Base-by-base conservation (phyloP, 495 filamentous ascomycete genomes). In the Cercophora scortea region DNA sequence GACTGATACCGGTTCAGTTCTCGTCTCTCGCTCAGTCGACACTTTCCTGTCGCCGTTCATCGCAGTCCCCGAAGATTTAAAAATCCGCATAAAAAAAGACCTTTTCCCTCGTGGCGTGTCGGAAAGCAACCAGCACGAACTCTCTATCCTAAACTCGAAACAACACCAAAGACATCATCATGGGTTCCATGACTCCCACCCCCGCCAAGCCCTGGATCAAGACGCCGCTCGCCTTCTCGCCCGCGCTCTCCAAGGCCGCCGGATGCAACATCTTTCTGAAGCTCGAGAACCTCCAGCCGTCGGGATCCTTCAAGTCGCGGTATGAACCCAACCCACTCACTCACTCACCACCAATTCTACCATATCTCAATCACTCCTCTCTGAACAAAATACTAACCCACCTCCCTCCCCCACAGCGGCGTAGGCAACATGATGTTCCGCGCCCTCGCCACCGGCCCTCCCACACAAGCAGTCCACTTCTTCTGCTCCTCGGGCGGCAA, bases 221-320 rank as follows among this genome's bases (percentile, higher is more conserved):
- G 57, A 91, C 88, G 11, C 88, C 88, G 8, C 75, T 89, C 38
- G 76, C 87, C 53, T 80, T 82, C 60, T 90, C 86, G 0, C 67
- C 72, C 38, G 68, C 77, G 6, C 77, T 93, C 32, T 90, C 86
- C 36, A 75, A 78, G 52, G 75, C 75, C n/a, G 86, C 86, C 19
- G 86, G 86, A 39, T 91, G 86, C 63, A 77, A 81, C 54, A 81
- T 97, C 71, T 91, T 86, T 69, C 84, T 98, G 60, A 98, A 98
- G 65, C 83, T 96, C 51, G 92, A 98, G 54, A 88, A 88, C 68
- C 81, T 92, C 60, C 92, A 98, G 60, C 92, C 93, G 5, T 86
- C 87, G 5, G 90, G 89, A 43, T 94, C 90, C 9, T 98, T 96
- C 83, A 98, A 96, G 69, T 95, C 90, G 33, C 84, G 89, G 62